phyloP scores from a whole-genome alignment of 805 yeast species.

The Myxozyma geophila region DNA sequence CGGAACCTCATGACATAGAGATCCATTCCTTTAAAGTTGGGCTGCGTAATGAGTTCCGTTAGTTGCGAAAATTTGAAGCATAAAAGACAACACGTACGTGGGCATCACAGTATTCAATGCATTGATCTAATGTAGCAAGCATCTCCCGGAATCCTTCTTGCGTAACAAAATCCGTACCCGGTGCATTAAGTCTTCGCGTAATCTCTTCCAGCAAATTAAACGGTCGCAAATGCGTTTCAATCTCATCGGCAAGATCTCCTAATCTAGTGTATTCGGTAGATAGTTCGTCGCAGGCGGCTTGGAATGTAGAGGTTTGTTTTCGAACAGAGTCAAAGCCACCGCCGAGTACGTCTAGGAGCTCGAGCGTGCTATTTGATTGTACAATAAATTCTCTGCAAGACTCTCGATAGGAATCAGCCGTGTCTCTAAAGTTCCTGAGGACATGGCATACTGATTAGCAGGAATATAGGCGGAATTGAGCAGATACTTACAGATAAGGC shows the following conservation, averaged over 20 bases:
- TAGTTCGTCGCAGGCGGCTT: slow-evolving; percentile 57
- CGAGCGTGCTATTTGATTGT: slow-evolving; percentile 54
- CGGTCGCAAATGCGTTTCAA: slow-evolving; percentile 56
- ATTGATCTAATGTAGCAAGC: slow-evolving; percentile 64
- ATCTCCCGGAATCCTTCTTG: slow-evolving; percentile 59
- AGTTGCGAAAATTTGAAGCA: background rate
- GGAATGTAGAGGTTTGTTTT: slow-evolving; percentile 66
- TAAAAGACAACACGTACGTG: slow-evolving; percentile 41
- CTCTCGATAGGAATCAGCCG: slow-evolving; percentile 26
- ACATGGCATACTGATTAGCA: background rate
- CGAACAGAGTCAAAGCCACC: slow-evolving; percentile 62
- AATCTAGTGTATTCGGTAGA: slow-evolving; percentile 54
- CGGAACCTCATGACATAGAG: slow-evolving; percentile 72
- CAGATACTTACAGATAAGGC: slow-evolving; percentile 10
- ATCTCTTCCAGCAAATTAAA: slow-evolving; percentile 76
- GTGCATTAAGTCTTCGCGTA: slow-evolving; percentile 67
- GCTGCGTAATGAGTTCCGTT: slow-evolving; percentile 17
- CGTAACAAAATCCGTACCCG: slow-evolving; percentile 70
- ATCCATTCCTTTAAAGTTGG: slow-evolving; percentile 71
- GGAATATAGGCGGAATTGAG: background rate
- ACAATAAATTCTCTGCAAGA: slow-evolving; percentile 48
- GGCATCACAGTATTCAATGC: slow-evolving; percentile 62
- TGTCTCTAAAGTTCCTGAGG: slow-evolving; percentile 18
- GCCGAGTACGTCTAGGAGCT: slow-evolving; percentile 55
- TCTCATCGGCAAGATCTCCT: slow-evolving; percentile 50